A percentile compares a stretch with the other conserved stretches of the same genome.
phyloP scores from a whole-genome alignment of 345 rosid species.

The Excoecaria agallocha region DNA sequence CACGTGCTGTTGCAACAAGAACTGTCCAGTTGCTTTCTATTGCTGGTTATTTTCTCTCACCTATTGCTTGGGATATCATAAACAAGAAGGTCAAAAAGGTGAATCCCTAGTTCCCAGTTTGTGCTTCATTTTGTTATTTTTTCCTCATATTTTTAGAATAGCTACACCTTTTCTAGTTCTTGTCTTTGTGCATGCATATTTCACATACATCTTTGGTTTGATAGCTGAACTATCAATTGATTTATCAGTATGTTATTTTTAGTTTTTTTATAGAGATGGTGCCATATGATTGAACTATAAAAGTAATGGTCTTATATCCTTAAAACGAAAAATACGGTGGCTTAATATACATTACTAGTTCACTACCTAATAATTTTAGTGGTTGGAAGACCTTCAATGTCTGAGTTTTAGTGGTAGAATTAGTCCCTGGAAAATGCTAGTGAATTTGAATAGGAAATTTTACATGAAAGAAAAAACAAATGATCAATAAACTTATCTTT shows the following conservation, averaged over 20 bases:
- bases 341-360: not conserved
- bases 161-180: not conserved
- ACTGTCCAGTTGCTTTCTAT: conserved; percentile 75
- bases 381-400: not conserved
- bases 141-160: not conserved
- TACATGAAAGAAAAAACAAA: not conserved
- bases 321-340: not conserved
- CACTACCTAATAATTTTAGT: not conserved
- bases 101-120: conserved; percentile 8
- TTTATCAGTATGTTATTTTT: not conserved
- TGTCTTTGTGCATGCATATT: not conserved
- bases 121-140: not conserved
- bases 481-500: not conserved
- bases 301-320: not conserved
- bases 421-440: not conserved
- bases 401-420: not conserved
- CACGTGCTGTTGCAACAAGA: conserved; percentile 88
- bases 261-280: not conserved
- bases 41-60: conserved; percentile 93
- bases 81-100: conserved; percentile 92
- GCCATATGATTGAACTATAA: not conserved
- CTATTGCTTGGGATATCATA: conserved; percentile 59
- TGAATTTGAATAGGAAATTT: not conserved
- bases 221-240: not conserved
- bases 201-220: not conserved